A percentile compares a stretch with the other conserved stretches of the same genome.
Conservation (phyloP, 768 basidiomycete species). For the Phylloporus sp. region DNA sequence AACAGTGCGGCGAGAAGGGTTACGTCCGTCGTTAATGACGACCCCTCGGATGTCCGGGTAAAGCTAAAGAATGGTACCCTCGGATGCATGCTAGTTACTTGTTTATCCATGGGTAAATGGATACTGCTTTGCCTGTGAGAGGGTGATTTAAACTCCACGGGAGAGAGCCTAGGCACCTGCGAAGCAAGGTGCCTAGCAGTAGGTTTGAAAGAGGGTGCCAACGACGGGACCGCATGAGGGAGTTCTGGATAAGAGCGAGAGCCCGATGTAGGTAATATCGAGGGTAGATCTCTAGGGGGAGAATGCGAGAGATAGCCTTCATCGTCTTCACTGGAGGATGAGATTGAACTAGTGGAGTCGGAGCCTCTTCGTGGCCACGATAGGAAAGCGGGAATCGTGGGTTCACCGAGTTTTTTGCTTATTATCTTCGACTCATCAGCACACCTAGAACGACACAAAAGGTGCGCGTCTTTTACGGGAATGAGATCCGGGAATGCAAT, state of each 20-base stretch:
- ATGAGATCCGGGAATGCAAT: constrained; percentile 75
- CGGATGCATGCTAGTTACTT: constrained; percentile 4
- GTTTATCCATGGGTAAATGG: constrained; percentile 15
- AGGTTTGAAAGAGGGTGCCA: constrained; percentile 33
- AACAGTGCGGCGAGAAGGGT: constrained; percentile 65
- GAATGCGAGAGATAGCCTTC: constrained; percentile 62
- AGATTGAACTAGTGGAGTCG: constrained; percentile 23
- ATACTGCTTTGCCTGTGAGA: constrained; percentile 7
- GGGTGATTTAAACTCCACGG: constrained; percentile 16
- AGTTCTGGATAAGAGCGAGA: constrained; percentile 47
- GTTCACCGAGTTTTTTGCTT: constrained; percentile 9
- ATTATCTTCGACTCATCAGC: constrained; percentile 4
- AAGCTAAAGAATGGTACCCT: constrained; percentile 77
- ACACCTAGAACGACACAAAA: constrained; percentile 3
- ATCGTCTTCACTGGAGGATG: constrained; percentile 36
- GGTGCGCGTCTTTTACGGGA: constrained; percentile 23
- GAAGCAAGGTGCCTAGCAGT: constrained; percentile 37
- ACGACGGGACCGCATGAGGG: constrained; percentile 26
- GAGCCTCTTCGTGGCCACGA: constrained; percentile 22
- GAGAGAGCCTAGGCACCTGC: constrained; percentile 32
- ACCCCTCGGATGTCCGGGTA: constrained; percentile 72
- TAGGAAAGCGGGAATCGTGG: constrained; percentile 19
- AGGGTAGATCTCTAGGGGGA: constrained; percentile 37
- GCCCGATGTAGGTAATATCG: constrained; percentile 30
- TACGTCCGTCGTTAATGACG: constrained; percentile 71